Conservation (phyloP, 306 rosid genomes). For the Pueraria montana region DNA sequence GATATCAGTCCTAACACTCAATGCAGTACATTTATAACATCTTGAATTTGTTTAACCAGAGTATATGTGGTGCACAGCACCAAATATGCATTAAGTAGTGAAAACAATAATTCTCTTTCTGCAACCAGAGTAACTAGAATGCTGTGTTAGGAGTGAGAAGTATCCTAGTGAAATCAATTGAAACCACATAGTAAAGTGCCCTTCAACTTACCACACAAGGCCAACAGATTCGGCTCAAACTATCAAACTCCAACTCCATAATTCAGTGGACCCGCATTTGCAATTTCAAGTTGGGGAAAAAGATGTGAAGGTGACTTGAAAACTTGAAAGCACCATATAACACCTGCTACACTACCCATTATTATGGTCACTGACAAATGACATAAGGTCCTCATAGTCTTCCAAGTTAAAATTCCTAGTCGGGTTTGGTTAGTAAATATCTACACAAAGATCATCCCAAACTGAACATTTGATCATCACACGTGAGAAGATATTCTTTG, state of each 20-base stretch:
- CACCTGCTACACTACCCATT: slow-evolving; percentile 59
- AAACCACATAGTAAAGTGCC: slow-evolving; percentile 47
- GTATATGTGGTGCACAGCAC: slow-evolving; percentile 7
- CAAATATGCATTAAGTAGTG: not conserved
- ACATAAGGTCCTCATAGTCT: slow-evolving; percentile 41
- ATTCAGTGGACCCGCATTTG: slow-evolving; percentile 52
- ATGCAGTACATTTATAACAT: not conserved
- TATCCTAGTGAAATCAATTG: slow-evolving; percentile 44
- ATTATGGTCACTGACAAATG: slow-evolving; percentile 48
- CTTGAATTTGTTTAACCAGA: slow-evolving; percentile 13
- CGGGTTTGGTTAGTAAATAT: slow-evolving; percentile 41
- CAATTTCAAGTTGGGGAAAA: slow-evolving; percentile 43
- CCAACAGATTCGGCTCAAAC: slow-evolving; percentile 49
- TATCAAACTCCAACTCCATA: slow-evolving; percentile 48
- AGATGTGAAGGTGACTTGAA: slow-evolving; percentile 52
- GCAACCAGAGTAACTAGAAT: not conserved
- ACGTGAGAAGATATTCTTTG: slow-evolving; percentile 49
- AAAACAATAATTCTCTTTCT: not conserved
- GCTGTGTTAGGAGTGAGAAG: slow-evolving; percentile 36
- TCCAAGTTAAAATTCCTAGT: slow-evolving; percentile 35
- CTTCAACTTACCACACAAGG: slow-evolving; percentile 48
- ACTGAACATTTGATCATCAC: slow-evolving; percentile 44
- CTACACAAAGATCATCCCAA: slow-evolving; percentile 43
- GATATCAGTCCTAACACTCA: not conserved
- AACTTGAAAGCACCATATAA: slow-evolving; percentile 53